Conservation (phyloP, 306 rosid genomes). For the Quercus berberidifolia region DNA sequence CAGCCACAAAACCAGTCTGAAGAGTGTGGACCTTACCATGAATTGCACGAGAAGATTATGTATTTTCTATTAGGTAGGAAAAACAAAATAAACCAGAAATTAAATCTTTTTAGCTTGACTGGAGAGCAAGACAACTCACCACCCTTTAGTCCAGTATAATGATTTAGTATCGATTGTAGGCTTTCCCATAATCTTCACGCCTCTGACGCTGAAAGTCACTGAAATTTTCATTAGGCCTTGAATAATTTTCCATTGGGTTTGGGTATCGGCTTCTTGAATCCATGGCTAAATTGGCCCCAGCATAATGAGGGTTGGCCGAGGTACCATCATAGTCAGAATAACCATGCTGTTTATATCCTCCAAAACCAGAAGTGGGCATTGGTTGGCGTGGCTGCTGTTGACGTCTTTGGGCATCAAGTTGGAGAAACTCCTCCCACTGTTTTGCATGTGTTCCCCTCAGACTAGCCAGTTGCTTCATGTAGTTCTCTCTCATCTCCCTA, state of each 20-base stretch:
- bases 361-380: slow-evolving; percentile 54
- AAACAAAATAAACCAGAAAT: slow-evolving; percentile 22
- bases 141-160: slow-evolving; percentile 32
- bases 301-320: slow-evolving; percentile 51
- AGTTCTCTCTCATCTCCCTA: slow-evolving; percentile 79
- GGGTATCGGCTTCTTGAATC: slow-evolving; percentile 81
- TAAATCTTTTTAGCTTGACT: slow-evolving; percentile 22
- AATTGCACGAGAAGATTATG: slow-evolving; percentile 15
- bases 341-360: slow-evolving; percentile 65
- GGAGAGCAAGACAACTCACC: slow-evolving; percentile 74
- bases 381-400: slow-evolving; percentile 76
- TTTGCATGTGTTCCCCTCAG: slow-evolving; percentile 67
- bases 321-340: slow-evolving; percentile 68
- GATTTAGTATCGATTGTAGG: slow-evolving; percentile 74
- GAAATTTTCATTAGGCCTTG: slow-evolving; percentile 70
- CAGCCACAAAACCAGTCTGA: slow-evolving; percentile 17
- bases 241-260: slow-evolving; percentile 53
- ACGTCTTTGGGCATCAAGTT: slow-evolving; percentile 69
- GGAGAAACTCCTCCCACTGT: slow-evolving; percentile 88
- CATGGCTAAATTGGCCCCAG: slow-evolving; percentile 52
- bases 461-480: slow-evolving; percentile 69
- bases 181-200: slow-evolving; percentile 67
- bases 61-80: slow-evolving; percentile 19
- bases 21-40: slow-evolving; percentile 14
- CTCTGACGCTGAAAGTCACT: slow-evolving; percentile 74